Base-by-base conservation (phyloP, 1,284 basidiomycete genomes). In the Pseudozyma hubeiensis region DNA sequence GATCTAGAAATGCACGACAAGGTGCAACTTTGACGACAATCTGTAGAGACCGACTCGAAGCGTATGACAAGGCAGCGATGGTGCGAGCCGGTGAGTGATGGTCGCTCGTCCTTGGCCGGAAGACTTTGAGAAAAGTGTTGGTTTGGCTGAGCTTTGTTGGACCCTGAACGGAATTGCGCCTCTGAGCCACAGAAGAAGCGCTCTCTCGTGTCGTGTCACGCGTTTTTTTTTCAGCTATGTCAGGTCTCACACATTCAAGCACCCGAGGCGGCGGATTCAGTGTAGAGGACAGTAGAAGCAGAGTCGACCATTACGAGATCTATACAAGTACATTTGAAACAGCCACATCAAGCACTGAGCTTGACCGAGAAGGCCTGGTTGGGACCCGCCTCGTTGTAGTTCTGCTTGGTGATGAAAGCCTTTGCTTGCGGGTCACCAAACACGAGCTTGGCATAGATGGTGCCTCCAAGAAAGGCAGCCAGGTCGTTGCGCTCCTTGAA, bases 401-500 rank as follows among this genome's bases (percentile, higher is more conserved):
- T 70, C 59, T 73, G 72, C 67, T 83, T 83, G 14, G 81, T 79
- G 57, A 82, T 76, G 51, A 75, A 79, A 31, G 73, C 75, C 37
- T 77, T 71, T 13, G 75, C 81, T 19, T 74, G 69, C 17, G 78
- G 68, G 50, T 83, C 81, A 19, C 69, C 69, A 55, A 83, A 82
- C 37, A 80, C 73, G 35, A 82, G 66, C 75, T 83, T 84, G 50
- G 79, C 81, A 49, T 79, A 82, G 64, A 84, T 83, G 5, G 80
- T 83, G 10, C 70, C 81, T 24, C 82, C 82, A 1, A 84, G 67
- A 68, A 81, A 84, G 5, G 76, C 65, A 7, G 79, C 81, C 31
- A 84, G 55, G 37, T 84, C 81, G 17, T 70, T 77, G n/a, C 80
- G 64, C 7, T 82, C 82, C 65, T 84, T 84, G 64, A 80, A 84